Base-by-base conservation (phyloP, 306 rosid genomes). In the Boehmeria nivea region DNA sequence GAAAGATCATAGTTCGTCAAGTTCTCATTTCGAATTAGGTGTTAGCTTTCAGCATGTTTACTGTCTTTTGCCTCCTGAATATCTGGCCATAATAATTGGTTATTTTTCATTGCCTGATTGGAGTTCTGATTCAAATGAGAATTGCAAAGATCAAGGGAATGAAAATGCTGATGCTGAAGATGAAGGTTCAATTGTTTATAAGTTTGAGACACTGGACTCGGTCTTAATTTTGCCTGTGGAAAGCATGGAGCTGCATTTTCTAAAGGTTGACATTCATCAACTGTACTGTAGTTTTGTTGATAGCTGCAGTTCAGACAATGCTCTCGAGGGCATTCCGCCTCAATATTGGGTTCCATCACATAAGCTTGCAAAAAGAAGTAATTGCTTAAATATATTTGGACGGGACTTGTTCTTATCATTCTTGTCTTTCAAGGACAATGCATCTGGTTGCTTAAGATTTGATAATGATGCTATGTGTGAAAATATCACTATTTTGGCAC, bases 1-100 rank as follows among this genome's bases (percentile, higher is more conserved):
- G 68, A 72, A 46, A 50, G 73, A 45, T 21, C 61, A 42, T 46
- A 61, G 56, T 23, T 58, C 78, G 37, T 70, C 69, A 45, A 59
- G 78, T 62, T 68, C 73, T n/a, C 55, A 49, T 51, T 51, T 80
- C 51, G 98, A 87, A 74, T 62, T 90, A 59, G 70, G 81, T 69
- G 43, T 90, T 13, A 57, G 87, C 45, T 49, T 87, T 42, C 98
- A 91, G 72, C 94, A 91, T 75, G 98, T 91, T 21, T 76, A 64
- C 77, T 91, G 95, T 72, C 57, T 87, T 83, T 61, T 91, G 64
- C 89, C 96, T 10, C 81, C 94, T 46, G 98, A 91, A 60, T 91
- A 68, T 80, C 76, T 91, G 45, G 89, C 95, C 48, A 68, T 90
- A 64, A 68, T 90, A 43, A 78, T 90, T 61, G 98, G 98, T 72